Conservation (phyloP, 2,329 filamentous ascomycete genomes). For the Setomelanomma holmii region DNA sequence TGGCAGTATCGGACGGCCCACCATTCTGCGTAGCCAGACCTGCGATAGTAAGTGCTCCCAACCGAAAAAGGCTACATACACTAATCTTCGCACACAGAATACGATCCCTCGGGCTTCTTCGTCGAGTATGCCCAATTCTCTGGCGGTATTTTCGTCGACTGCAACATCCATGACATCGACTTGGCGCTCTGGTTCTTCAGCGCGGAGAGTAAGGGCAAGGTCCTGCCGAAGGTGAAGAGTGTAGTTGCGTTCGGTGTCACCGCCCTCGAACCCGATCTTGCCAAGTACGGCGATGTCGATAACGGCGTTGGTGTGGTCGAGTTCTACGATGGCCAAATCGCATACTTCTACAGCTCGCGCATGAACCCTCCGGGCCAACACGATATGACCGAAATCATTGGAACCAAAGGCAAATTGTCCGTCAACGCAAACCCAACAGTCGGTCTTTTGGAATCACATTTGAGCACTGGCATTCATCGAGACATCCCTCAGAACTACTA, state of each 20-base stretch:
- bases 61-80: background rate
- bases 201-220: slow-evolving; percentile 21
- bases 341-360: slow-evolving; percentile 67
- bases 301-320: slow-evolving; percentile 71
- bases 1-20: slow-evolving; percentile 66
- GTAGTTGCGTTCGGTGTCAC: slow-evolving; percentile 65
- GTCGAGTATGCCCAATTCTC: slow-evolving; percentile 70
- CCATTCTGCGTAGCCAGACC: slow-evolving; percentile 69
- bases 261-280: slow-evolving; percentile 65
- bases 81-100: slow-evolving; percentile 30
- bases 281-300: slow-evolving; percentile 66
- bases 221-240: slow-evolving; percentile 58
- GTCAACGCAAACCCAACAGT: slow-evolving; percentile 66
- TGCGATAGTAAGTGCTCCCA: slow-evolving; percentile 58
- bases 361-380: slow-evolving; percentile 75
- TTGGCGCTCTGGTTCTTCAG: slow-evolving; percentile 68
- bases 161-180: slow-evolving; percentile 74
- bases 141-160: slow-evolving; percentile 75
- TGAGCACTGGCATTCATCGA: slow-evolving; percentile 61
- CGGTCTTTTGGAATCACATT: slow-evolving; percentile 64
- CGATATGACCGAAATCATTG: slow-evolving; percentile 72
- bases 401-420: slow-evolving; percentile 68
- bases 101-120: slow-evolving; percentile 71
- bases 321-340: slow-evolving; percentile 69
- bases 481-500: slow-evolving; percentile 70